Base-by-base conservation (phyloP, 164 flowering plant genomes). In the Magnolia kwangsiensis region DNA sequence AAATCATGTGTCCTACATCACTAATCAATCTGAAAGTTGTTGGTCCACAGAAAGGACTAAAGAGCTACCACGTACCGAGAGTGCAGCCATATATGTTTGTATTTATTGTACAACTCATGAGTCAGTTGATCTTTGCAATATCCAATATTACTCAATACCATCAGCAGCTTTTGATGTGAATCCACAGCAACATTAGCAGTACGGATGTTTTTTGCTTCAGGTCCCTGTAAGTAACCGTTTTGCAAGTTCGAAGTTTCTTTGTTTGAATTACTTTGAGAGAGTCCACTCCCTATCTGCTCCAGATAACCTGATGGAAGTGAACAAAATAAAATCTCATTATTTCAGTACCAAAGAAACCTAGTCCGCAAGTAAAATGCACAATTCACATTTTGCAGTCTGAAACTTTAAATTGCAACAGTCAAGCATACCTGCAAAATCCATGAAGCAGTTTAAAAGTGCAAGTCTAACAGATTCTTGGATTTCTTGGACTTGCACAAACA, bases 121-220 rank as follows among this genome's bases (percentile, higher is more conserved):
- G 95, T 86, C 81, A 96, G 92, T 79, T 96, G 97, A 74, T 96
- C 98, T 85, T 92, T 96, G 88, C 98, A 96, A 80, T 88, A 96
- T 63, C 98, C 99, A 72, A 96, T 89, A 80, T 96, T 96, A 80
- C 99, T 96, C 83, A 96, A 82, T 51, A 93, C 92, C 71, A 96
- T 88, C 80, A 96, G 79, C 81, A 93, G 78, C 78, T 80, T 86
- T 82, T 88, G 88, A 83, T 94, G 94, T 51, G 96, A 90, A 85
- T 88, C 92, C 75, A 45, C 23, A 31, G 83, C 80, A 80, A 86
- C 83, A 82, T 88, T 86, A 79, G 88, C 96, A 67, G 91, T 87
- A 63, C 83, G 82, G 81, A 90, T 84, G 79, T 88, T 84, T 64
- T 79, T 88, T 24, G 86, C 90, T 58, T 73, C 80, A 72, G 76